Evolutionary conservation across 305 asterid species (phyloP), one percentile per base, ranked within the genome.

Genomic region (Fraxinus sp.): DNA sequence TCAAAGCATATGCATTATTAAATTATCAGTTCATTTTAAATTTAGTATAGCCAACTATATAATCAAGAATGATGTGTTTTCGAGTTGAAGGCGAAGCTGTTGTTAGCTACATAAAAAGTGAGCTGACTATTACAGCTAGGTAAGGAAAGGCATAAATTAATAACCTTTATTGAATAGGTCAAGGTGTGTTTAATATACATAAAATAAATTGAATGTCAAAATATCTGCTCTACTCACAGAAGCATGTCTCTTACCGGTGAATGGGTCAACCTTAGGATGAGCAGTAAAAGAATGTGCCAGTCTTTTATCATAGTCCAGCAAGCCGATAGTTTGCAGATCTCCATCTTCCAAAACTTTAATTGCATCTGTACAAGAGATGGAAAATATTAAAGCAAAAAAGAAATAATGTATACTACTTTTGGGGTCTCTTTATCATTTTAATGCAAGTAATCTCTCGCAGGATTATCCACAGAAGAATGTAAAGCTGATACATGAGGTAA

Each of bases 261-360:
- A 20, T 5, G 98, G 97, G 80, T 96, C 99, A 83, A 96, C 96
- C 86, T 96, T 96, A n/a, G 99, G 99, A 89, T 96, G 99, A 85
- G 99, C 99, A 84, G 97, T 95, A 83, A 96, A 96, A 80, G 97
- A 78, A 89, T 95, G 99, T 1, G 90, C 26, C 87, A 96, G 89
- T 85, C 96, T 87, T 87, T 90, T 92, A 91, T 96, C 97, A 80
- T 96, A 96, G 85, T 96, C 99, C 90, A 96, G 84, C 93, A 96
- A 74, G 84, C 99, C 98, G 82, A 96, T 85, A n/a, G 99, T 96
- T 90, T 96, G 95, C 52, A 96, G 89, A 84, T 96, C 99, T 84
- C 99, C 99, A 90, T 96, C 99, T 87, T 95, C 98, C 88, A 96
- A 82, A 84, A 96, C 97, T 89, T 88, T 91, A 79, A 96, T 84